A percentile compares a stretch with the other conserved stretches of the same genome.
Conservation (phyloP, 164 flowering plant species). For the Akebia trifoliata region DNA sequence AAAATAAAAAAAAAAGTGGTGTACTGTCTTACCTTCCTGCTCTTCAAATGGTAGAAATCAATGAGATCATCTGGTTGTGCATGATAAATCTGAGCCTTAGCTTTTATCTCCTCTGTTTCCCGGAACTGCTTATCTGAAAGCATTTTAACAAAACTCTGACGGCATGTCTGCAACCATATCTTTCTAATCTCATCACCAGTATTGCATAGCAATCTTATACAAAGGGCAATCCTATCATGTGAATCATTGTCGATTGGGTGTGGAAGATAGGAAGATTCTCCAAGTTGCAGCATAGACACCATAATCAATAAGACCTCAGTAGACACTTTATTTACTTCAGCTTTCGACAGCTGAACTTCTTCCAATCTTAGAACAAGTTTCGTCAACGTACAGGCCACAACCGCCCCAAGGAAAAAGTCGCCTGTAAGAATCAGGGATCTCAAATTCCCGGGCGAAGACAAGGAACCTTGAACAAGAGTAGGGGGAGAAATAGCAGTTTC, state of each 20-base stretch:
- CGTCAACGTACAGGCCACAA: conserved; percentile 77
- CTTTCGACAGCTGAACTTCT: conserved; percentile 80
- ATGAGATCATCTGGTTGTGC: conserved; percentile 97
- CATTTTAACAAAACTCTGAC: conserved; percentile 88
- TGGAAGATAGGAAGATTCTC: conserved; percentile 69
- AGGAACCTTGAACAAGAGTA: conserved; percentile 64
- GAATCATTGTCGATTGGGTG: conserved; percentile 96
- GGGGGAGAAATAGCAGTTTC: conserved; percentile 83
- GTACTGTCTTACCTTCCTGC: conserved; percentile 65
- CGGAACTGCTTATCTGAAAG: conserved; percentile 87
- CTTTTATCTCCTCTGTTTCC: conserved; percentile 83
- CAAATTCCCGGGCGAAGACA: conserved; percentile 68
- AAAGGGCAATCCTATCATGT: conserved; percentile 69
- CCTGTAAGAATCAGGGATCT: conserved; percentile 82
- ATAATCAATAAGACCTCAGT: conserved; percentile 57
- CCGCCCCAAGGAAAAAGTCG: conserved; percentile 92
- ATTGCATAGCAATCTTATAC: conserved; percentile 75
- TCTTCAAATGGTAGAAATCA: conserved; percentile 93
- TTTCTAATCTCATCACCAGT: conserved; percentile 71
- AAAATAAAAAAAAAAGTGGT: neutral
- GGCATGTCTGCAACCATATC: conserved; percentile 87
- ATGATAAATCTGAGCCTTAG: conserved; percentile 76
- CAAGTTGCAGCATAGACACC: conserved; percentile 89
- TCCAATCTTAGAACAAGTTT: conserved; percentile 83
- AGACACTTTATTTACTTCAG: conserved; percentile 70